phyloP scores from a whole-genome alignment of 495 filamentous ascomycete genomes.

The Penicillium paradoxum region DNA sequence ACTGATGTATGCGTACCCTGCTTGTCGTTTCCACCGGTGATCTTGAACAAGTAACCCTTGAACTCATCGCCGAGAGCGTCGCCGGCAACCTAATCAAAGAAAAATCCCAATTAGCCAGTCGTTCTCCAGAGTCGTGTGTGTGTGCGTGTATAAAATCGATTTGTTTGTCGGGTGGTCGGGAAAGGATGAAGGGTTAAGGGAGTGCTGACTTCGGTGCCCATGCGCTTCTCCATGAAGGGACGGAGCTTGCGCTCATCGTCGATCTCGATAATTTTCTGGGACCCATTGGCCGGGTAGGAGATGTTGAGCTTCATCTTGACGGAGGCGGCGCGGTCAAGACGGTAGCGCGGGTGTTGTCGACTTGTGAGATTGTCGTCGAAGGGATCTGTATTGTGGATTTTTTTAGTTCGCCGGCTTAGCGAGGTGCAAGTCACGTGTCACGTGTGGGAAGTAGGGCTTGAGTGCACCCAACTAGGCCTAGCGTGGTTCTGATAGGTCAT shows the following conservation, averaged over 20 bases:
- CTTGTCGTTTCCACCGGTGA: constrained; percentile 99
- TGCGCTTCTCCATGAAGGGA: constrained; percentile 86
- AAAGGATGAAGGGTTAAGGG: constrained; percentile 14
- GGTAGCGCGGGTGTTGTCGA: constrained; percentile 48
- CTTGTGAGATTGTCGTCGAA: constrained; percentile 39
- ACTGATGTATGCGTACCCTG: constrained; percentile 59
- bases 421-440: constrained; percentile 24
- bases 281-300: constrained; percentile 97
- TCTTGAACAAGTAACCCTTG: constrained; percentile 87
- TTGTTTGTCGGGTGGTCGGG: constrained; percentile 4
- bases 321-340: constrained; percentile 50
- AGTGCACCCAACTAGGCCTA: neutral
- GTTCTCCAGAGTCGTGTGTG: constrained; percentile 18
- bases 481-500: neutral
- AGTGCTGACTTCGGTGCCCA: constrained; percentile 85
- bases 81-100: constrained; percentile 51
- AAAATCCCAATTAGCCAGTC: constrained; percentile 36
- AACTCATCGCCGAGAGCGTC: constrained; percentile 96
- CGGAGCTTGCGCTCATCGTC: constrained; percentile 95
- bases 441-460: constrained; percentile 7
- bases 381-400: constrained; percentile 32
- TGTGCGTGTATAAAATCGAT: constrained; percentile 8
- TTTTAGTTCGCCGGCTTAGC: constrained; percentile 29
- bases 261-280: constrained; percentile 96
- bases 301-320: constrained; percentile 91